Percentiles rank a stretch among this genome's conserved stretches.
Conservation (phyloP, 495 filamentous ascomycete genomes). For the Podospora sp. region DNA sequence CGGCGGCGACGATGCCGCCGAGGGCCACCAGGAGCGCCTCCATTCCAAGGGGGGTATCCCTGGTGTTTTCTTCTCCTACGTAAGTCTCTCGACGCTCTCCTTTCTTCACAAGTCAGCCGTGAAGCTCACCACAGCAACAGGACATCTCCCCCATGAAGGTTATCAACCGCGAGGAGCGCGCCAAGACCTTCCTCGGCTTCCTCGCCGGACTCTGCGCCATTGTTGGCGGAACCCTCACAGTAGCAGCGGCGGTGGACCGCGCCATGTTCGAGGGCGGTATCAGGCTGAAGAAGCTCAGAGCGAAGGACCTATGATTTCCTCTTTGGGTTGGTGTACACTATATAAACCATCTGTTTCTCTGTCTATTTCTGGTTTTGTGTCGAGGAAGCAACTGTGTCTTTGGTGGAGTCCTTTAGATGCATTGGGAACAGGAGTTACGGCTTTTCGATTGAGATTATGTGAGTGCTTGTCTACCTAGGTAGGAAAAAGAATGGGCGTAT, state of each 20-base stretch:
- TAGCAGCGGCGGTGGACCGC: constrained; percentile 90
- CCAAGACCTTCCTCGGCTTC: constrained; percentile 87
- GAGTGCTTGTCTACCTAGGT: not conserved
- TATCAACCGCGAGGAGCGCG: constrained; percentile 88
- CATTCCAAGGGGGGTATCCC: constrained; percentile 92
- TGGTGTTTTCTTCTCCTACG: constrained; percentile 97
- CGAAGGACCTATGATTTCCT: constrained; percentile 49
- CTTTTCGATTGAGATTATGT: not conserved
- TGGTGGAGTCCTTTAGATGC: not conserved
- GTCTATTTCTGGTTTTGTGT: not conserved
- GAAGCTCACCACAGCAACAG: constrained; percentile 42
- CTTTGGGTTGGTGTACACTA: constrained; percentile 14
- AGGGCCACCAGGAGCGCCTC: constrained; percentile 86
- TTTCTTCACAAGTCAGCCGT: not conserved
- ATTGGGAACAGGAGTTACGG: not conserved
- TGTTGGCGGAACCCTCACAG: constrained; percentile 92
- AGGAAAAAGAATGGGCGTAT: not conserved
- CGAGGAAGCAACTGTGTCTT: not conserved
- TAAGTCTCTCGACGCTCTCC: constrained; percentile 44
- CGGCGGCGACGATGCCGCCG: constrained; percentile 78
- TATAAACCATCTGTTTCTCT: constrained; percentile 11
- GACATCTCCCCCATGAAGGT: constrained; percentile 99
- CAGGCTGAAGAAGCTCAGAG: constrained; percentile 83
- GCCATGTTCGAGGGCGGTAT: constrained; percentile 86
- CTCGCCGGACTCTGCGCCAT: constrained; percentile 92